Conservation (phyloP, 1,139 yeast genomes). For the Meyerozyma smithsonii region DNA sequence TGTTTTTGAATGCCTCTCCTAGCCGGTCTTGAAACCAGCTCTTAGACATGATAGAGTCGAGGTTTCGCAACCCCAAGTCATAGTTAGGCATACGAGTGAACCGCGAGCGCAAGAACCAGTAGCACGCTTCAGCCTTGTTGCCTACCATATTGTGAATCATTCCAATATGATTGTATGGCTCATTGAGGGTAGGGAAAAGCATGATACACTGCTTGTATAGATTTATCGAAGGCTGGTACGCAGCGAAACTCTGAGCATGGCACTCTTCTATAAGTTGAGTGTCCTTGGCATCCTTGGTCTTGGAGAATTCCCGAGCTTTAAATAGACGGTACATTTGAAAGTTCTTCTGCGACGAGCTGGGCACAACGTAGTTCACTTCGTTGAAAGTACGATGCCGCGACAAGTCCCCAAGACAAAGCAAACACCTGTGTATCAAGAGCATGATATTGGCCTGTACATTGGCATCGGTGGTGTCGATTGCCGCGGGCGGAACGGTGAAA, state of each 20-base stretch:
- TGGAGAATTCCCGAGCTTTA: conserved; percentile 29
- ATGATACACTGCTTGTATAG: conserved; percentile 49
- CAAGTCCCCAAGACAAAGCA: conserved; percentile 55
- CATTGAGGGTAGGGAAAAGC: conserved; percentile 61
- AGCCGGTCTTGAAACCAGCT: conserved; percentile 21
- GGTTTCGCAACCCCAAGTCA: conserved; percentile 37
- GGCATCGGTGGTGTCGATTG: conserved; percentile 13
- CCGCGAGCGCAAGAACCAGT: conserved; percentile 56
- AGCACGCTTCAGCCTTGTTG: conserved; percentile 29
- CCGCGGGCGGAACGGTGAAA: conserved; percentile 13
- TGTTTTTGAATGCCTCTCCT: conserved; percentile 9
- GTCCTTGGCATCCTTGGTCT: conserved; percentile 1
- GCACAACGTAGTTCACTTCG: conserved; percentile 37
- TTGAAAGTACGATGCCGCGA: conserved; percentile 51
- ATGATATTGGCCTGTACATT: conserved; percentile 39
- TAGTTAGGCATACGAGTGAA: conserved; percentile 48
- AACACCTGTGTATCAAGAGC: conserved; percentile 48
- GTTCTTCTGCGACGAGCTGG: conserved; percentile 29
- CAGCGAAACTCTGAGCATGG: background rate
- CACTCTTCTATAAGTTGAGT: conserved; percentile 4
- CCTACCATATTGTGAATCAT: conserved; percentile 43
- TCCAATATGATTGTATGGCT: conserved; percentile 63
- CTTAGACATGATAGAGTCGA: conserved; percentile 27
- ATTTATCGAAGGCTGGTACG: conserved; percentile 33
- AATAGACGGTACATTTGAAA: conserved; percentile 32